These are phyloP conservation scores for Fomitiporia mediterranea DNA, from an alignment of 1,284 basidiomycete species.

Conservation along the genomic window DNA sequence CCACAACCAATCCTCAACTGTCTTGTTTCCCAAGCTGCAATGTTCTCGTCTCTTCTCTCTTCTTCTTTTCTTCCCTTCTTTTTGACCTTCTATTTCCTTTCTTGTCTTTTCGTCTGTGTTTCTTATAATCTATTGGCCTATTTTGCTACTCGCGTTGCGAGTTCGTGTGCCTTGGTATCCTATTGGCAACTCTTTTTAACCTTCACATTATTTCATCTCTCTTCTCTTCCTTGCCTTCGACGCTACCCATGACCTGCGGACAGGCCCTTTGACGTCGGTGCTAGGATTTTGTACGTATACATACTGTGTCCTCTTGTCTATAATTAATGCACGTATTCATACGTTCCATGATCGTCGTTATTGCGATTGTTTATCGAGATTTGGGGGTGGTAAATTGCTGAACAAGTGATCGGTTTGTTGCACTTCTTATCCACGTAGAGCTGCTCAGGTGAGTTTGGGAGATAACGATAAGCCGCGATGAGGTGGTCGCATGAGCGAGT, in stretches of 20 bases:
- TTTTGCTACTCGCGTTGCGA: background rate
- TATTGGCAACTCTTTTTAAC: background rate
- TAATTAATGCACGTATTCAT: conserved; percentile 16
- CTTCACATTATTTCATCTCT: conserved; percentile 1
- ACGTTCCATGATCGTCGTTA: background rate
- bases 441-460: background rate
- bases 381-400: background rate
- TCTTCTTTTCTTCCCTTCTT: background rate
- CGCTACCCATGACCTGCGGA: background rate
- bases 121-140: background rate
- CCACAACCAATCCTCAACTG: background rate
- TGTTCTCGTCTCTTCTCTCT: background rate
- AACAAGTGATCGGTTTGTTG: background rate
- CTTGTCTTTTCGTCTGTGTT: background rate
- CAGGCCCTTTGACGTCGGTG: background rate
- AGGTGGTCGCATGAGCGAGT: background rate
- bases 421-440: background rate
- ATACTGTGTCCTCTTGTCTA: conserved; percentile 11
- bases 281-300: conserved; percentile 6
- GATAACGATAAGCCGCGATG: background rate
- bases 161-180: background rate
- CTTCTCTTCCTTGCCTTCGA: background rate
- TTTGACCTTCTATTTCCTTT: background rate
- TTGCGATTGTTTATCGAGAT: too few relatives aligned
- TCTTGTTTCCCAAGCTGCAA: background rate